Percentiles rank a stretch among this genome's conserved stretches.
phyloP scores from a whole-genome alignment of 2,329 filamentous ascomycete genomes.

The Colletotrichum kahawae region DNA sequence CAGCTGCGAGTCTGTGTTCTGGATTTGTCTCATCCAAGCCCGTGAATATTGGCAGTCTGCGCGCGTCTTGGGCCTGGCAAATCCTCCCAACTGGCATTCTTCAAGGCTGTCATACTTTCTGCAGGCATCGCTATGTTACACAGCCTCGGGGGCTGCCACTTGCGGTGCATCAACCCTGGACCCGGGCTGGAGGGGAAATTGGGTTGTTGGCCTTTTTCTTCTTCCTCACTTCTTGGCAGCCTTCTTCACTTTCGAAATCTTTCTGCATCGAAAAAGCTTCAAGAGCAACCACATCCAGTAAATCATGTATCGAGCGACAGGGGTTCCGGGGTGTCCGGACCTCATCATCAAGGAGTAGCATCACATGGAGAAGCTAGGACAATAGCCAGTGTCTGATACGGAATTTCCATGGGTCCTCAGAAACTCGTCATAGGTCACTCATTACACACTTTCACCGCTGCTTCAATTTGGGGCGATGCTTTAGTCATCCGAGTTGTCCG shows the following conservation, averaged over 20 bases:
- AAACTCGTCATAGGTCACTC: background rate
- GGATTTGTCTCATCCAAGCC: background rate
- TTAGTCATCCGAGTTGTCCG: background rate
- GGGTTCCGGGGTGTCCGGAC: background rate
- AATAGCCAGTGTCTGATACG: background rate
- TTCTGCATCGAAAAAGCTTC: background rate
- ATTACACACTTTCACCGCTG: conserved; percentile 13
- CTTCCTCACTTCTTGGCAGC: background rate
- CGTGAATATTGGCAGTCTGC: background rate
- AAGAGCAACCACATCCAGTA: background rate
- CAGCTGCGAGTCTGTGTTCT: background rate
- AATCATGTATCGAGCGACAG: background rate
- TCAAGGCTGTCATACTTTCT: background rate
- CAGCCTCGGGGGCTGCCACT: background rate
- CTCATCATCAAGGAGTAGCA: background rate
- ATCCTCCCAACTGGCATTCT: background rate
- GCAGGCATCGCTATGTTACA: background rate
- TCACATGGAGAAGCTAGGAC: background rate
- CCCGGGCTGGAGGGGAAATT: background rate
- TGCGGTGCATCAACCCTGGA: background rate
- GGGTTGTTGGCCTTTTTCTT: background rate
- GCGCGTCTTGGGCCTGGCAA: background rate
- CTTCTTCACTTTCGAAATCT: background rate
- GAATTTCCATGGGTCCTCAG: background rate
- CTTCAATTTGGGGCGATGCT: background rate